Percentiles rank a stretch among this genome's conserved stretches.
phyloP scores from a whole-genome alignment of 2,329 filamentous ascomycete genomes.

The Phialophora expanda region DNA sequence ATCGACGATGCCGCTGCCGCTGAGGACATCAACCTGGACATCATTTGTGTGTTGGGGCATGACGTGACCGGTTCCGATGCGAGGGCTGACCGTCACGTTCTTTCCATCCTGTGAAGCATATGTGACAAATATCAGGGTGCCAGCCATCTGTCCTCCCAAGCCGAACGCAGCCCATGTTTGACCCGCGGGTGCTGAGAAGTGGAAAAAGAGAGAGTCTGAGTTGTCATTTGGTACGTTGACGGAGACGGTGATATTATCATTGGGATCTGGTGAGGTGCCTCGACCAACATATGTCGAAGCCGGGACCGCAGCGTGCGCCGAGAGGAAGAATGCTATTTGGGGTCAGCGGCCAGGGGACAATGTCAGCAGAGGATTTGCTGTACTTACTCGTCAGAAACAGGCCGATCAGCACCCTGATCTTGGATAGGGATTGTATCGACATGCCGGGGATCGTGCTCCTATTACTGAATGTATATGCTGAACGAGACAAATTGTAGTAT shows the following conservation, averaged over 20 bases:
- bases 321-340: conserved; percentile 23
- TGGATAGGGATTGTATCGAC: conserved; percentile 12
- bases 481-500: conserved; percentile 3
- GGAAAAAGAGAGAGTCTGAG: conserved; percentile 38
- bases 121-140: conserved; percentile 42
- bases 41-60: conserved; percentile 48
- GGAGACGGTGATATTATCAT: conserved; percentile 37
- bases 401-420: conserved; percentile 19
- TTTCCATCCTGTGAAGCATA: conserved; percentile 39
- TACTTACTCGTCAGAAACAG: conserved; percentile 29
- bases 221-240: conserved; percentile 39
- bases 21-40: conserved; percentile 53
- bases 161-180: conserved; percentile 42
- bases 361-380: background rate
- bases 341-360: background rate
- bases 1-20: conserved; percentile 55
- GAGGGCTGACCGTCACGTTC: conserved; percentile 42
- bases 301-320: conserved; percentile 32
- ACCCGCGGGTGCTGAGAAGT: conserved; percentile 36
- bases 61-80: conserved; percentile 39
- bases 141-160: conserved; percentile 41
- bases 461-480: conserved; percentile 9
- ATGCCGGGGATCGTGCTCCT: conserved; percentile 7
- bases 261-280: conserved; percentile 27
- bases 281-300: conserved; percentile 27